Conservation (phyloP, 148 eudicot genomes). For the Nepenthes gracilis region DNA sequence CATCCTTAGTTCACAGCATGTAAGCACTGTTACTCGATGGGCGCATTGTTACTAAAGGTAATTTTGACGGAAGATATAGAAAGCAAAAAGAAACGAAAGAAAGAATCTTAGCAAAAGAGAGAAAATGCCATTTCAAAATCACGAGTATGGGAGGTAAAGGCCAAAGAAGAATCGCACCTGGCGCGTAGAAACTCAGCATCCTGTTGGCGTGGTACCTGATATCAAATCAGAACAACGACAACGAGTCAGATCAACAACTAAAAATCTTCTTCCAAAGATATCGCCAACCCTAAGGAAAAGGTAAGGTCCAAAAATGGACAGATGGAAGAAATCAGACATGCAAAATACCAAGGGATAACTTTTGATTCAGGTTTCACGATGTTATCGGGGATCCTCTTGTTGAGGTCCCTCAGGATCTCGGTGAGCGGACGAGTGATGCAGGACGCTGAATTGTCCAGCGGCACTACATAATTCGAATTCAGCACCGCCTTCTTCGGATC, state of each 20-base stretch:
- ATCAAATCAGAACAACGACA: constrained; percentile 1
- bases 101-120: no score
- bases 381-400: constrained; percentile 79
- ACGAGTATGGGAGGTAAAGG: background rate
- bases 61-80: background rate
- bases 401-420: constrained; percentile 84
- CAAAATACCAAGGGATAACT: constrained; percentile 55
- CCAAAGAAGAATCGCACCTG: constrained; percentile 37
- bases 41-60: background rate
- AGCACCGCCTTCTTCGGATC: constrained; percentile 21
- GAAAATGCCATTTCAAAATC: background rate
- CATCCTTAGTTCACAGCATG: background rate
- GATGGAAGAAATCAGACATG: background rate
- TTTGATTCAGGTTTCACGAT: constrained; percentile 37
- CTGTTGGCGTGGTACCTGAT: constrained; percentile 89
- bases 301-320: background rate
- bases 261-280: background rate
- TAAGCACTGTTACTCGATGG: background rate
- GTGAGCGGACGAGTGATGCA: constrained; percentile 80
- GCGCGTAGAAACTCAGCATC: constrained; percentile 95
- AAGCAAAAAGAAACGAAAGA: background rate
- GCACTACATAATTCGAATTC: constrained; percentile 77
- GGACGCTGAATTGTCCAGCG: constrained; percentile 52
- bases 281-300: background rate
- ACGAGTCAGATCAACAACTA: background rate